These are phyloP conservation scores for Oryza rufipogon DNA, from an alignment of 176 grass and related monocot species.

Conservation along the genomic window DNA sequence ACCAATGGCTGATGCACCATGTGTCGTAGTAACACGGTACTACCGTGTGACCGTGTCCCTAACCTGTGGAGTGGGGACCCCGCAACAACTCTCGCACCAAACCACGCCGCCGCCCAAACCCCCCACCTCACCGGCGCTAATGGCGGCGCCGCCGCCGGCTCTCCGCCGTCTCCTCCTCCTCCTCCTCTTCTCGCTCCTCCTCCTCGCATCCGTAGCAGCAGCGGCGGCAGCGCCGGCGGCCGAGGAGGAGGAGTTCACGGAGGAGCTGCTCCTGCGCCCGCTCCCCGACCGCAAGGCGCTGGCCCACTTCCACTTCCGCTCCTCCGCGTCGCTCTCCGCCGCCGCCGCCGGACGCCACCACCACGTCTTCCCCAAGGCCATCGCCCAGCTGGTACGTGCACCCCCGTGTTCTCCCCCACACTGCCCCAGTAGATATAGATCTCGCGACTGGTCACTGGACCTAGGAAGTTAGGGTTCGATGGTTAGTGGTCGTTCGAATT, in stretches of 20 bases:
- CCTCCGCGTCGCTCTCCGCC: constrained; percentile 51
- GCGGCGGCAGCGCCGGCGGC: too few relatives aligned
- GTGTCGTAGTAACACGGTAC: too few relatives aligned
- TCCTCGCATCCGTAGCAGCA: constrained; percentile 5
- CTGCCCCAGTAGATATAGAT: constrained; percentile 15
- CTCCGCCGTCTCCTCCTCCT: not conserved
- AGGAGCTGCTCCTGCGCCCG: constrained; percentile 83
- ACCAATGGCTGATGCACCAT: too few relatives aligned
- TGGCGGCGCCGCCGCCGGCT: constrained; percentile 35
- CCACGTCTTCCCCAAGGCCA: constrained; percentile 87
- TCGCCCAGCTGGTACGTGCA: constrained; percentile 74
- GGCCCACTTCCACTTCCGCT: constrained; percentile 89
- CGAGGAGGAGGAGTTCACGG: constrained; percentile 64
- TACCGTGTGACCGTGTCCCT: too few relatives aligned
- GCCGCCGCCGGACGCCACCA: constrained; percentile 52
- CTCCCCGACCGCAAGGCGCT: constrained; percentile 82
- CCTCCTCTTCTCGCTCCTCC: constrained; percentile 14
- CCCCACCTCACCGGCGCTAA: constrained; percentile 21
- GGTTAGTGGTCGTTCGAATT: not conserved
- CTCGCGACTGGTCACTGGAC: not conserved
- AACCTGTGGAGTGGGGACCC: not conserved
- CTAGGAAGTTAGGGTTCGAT: constrained; percentile 23
- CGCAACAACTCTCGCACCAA: not conserved
- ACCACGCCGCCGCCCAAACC: not conserved
- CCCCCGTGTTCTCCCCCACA: not conserved